Conservation (phyloP, 1,284 basidiomycete genomes). For the Fereydounia khargensis region DNA sequence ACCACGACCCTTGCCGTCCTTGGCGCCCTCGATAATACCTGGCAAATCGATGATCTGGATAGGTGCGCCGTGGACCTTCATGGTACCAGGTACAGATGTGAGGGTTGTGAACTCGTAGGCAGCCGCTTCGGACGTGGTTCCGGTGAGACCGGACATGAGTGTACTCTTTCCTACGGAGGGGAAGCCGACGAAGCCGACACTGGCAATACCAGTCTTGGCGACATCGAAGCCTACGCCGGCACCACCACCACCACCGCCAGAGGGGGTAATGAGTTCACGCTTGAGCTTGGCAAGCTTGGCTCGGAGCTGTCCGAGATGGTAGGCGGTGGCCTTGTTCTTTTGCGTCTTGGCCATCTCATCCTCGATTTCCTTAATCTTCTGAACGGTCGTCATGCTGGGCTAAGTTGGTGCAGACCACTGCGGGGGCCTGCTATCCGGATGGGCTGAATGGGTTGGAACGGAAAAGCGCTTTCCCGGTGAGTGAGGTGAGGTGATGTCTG, state of each 20-base stretch:
- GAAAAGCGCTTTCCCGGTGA: background rate
- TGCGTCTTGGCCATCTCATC: constrained; percentile 65
- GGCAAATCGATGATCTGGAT: constrained; percentile 70
- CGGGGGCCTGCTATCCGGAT: background rate
- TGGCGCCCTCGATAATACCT: constrained; percentile 98
- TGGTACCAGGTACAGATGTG: constrained; percentile 83
- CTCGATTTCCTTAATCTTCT: constrained; percentile 56
- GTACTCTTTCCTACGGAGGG: constrained; percentile 72
- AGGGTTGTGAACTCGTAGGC: constrained; percentile 88
- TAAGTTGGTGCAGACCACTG: too few species aligned
- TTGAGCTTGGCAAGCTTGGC: constrained; percentile 97
- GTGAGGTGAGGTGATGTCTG: too few species aligned
- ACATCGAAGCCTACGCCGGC: constrained; percentile 77
- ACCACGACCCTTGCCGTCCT: constrained; percentile 96
- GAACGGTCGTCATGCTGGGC: constrained; percentile 43
- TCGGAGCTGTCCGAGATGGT: constrained; percentile 94
- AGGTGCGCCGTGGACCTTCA: constrained; percentile 84
- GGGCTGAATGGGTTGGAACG: background rate
- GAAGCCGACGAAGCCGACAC: constrained; percentile 68
- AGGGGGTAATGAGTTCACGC: constrained; percentile 83
- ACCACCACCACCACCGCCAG: constrained; percentile 74
- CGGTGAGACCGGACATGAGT: constrained; percentile 91
- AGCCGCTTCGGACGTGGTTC: constrained; percentile 95
- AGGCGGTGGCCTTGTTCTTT: constrained; percentile 80
- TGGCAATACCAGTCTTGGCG: constrained; percentile 89